Evolutionary conservation across 495 filamentous ascomycete species (phyloP).

Genomic region (Hypomontagnella monticulosa): DNA sequence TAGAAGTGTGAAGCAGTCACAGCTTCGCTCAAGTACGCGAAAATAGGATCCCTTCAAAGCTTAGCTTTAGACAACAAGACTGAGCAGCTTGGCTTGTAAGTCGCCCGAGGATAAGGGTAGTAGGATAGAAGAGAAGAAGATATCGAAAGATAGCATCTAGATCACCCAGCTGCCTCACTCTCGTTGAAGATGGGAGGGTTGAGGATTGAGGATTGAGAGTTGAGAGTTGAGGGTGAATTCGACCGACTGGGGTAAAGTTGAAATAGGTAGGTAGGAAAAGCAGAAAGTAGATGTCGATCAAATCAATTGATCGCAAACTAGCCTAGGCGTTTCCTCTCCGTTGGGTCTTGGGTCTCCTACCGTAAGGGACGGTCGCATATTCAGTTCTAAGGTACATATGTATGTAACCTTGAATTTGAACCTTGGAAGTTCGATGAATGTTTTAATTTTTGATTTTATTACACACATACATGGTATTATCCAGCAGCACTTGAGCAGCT

Average conservation of each 20-base stretch:
- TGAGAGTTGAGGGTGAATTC: conserved; percentile 24
- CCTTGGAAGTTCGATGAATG: no score
- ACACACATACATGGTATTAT: no score
- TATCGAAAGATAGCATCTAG: conserved; percentile 10
- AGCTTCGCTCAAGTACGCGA: conserved; percentile 7
- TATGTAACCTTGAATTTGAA: no score
- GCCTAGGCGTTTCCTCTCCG: conserved; percentile 26
- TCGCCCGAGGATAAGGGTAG: background rate
- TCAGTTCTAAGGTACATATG: no score
- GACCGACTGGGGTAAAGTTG: conserved; percentile 34
- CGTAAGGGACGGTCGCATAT: background rate
- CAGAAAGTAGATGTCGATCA: conserved; percentile 26
- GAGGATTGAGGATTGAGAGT: background rate
- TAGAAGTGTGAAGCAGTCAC: background rate
- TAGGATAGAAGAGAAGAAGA: conserved; percentile 3
- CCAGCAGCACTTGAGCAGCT: no score
- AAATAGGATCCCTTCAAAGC: background rate
- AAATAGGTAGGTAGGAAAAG: conserved; percentile 23
- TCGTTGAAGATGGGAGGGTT: conserved; percentile 12
- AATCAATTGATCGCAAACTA: conserved; percentile 22
- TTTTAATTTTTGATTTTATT: no score
- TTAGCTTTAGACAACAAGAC: background rate
- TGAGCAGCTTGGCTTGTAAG: background rate
- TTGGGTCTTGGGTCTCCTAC: conserved; percentile 17
- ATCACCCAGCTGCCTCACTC: conserved; percentile 9